Evolutionary conservation across 441 rosid genomes (phyloP), one percentile per base, ranked within the genome.

Genomic region (Pelargonium cotyledonis): DNA sequence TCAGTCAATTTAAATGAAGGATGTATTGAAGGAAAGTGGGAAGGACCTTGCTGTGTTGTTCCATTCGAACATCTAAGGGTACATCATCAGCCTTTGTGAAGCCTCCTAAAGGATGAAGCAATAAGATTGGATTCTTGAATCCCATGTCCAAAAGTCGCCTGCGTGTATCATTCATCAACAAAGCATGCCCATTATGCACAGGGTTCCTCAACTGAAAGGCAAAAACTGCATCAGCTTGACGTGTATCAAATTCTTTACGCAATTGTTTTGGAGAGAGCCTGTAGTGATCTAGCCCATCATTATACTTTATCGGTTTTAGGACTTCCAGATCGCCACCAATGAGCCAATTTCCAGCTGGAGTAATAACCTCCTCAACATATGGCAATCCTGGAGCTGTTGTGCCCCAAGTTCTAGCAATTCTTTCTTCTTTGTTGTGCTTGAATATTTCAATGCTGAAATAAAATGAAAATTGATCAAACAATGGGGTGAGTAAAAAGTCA

Each of bases 201-300:
- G 97, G 98, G 75, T 94, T 94, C 77, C 97, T 88, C 12, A 91
- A 85, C 89, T 94, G 98, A 79, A 91, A 91, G 70, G 97, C 96
- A 78, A 94, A 94, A 14, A 94, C 95, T n/a, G 96, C 97, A 83
- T 94, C 99, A 0, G 99, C 95, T 12, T 86, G 82, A 70, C 99
- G 91, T 83, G 70, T 87, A 8, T 82, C 77, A 8, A 94, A 79
- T 81, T 89, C 96, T 73, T 85, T 70, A 0, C 92, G 89, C 41
- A 94, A 89, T 71, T 88, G 78, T 8, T 87, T 78, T 21, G 96
- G 98, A 0, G 97, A 94, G 65, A 91, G 73, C 69, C 97, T 86
- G 58, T 82, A 94, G n/a, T 81, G 88, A 70, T 94, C 97, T 41
- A 94, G 92, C 26, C 95, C 97, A 26, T 94, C 99, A 14, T 84